Percentiles rank a stretch among this genome's conserved stretches.
Evolutionary conservation across 345 rosid genomes (phyloP).

Genomic region (Punica granatum): DNA sequence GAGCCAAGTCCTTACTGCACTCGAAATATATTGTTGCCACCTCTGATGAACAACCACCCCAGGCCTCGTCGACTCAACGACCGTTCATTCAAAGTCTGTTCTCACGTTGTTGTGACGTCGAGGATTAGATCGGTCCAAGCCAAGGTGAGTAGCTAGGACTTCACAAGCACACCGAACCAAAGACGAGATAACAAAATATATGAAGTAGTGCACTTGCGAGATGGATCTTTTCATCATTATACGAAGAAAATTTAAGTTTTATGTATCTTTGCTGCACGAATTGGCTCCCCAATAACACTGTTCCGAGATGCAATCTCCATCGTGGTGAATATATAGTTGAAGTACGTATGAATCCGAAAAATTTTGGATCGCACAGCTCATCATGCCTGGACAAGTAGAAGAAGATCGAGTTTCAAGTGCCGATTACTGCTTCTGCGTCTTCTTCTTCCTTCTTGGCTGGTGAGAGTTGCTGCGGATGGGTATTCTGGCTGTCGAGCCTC

Average conservation of each 20-base stretch:
- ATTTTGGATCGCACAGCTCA: neutral
- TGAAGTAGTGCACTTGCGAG: too few species aligned
- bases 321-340: neutral
- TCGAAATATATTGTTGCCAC: neutral
- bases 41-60: neutral
- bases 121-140: too few species aligned
- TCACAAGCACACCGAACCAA: too few species aligned
- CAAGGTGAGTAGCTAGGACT: too few species aligned
- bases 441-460: conserved; percentile 29
- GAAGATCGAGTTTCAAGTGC: conserved; percentile 35
- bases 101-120: too few species aligned
- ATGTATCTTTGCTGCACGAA: too few species aligned
- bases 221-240: too few species aligned
- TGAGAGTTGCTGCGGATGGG: conserved; percentile 38
- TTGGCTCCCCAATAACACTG: too few species aligned
- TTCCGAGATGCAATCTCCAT: too few species aligned
- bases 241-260: too few species aligned
- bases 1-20: neutral
- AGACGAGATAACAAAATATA: too few species aligned
- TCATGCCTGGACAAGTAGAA: conserved; percentile 40
- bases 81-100: neutral
- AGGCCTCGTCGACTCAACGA: too few species aligned
- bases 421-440: conserved; percentile 30
- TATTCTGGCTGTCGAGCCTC: conserved; percentile 29
- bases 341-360: neutral